Evolutionary conservation across 352 stramenopile species (phyloP), one percentile per base, ranked within the genome.

Genomic region (Phytophthora citricola): DNA sequence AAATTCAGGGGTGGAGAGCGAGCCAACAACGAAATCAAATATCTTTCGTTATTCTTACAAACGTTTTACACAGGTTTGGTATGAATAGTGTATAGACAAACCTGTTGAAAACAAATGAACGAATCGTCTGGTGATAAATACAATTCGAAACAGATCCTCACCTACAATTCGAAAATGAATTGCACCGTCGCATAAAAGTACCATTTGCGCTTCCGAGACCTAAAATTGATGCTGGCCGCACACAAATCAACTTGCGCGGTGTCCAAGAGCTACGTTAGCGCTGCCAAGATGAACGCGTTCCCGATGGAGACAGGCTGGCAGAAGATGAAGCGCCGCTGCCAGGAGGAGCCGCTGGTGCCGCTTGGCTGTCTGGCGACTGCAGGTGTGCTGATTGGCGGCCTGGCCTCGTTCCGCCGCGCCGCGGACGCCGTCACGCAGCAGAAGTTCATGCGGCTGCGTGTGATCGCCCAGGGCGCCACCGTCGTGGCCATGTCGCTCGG

Each of bases 251-350:
- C 31, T 71, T 12, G 51, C 38, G 38, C 38, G 38, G n/a, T 24
- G 43, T 43, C 20, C 34, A 49, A 22, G 17, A 60, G 24, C 17
- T 51, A 61, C 20, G 15, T 44, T 47, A 44, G 29, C 20, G 36
- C 10, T 10, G 22, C 15, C 39, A 71, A 61, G 34, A 67, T 69
- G 69, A 73, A 67, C 46, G 46, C 41, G 41, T 80, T 71, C 46
- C 75, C 75, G 20, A 75, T 75, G 48, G 86, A 93, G 72, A 89
- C 75, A 22, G 85, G 87, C 14, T 90, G 75, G 71, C 78, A 93
- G 58, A 95, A 95, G 81, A 82, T 89, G 71, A 87, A 92, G 75
- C 85, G 87, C 62, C 84, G 84, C 63, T 83, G 83, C 56, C 41
- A 52, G 8, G 83, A 93, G 59, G 85, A 94, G 56, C 86, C 86